phyloP scores from a whole-genome alignment of 2,329 filamentous ascomycete genomes.

The Trematosphaeria pertusa region DNA sequence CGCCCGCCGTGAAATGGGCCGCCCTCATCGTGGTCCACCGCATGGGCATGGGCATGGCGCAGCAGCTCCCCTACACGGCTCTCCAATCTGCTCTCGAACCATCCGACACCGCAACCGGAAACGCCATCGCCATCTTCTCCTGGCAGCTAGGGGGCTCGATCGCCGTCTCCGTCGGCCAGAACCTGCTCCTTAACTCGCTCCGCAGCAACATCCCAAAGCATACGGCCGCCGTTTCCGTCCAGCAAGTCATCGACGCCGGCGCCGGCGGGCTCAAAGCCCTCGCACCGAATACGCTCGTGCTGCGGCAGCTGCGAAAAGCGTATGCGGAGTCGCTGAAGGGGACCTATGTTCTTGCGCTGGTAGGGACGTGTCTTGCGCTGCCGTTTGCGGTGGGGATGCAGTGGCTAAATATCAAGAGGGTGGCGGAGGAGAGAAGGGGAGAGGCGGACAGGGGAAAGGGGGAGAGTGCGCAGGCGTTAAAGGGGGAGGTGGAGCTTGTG shows the following conservation, averaged over 20 bases:
- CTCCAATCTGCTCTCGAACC: conserved; percentile 10
- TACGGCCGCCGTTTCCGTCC: background rate
- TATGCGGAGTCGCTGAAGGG: conserved; percentile 7
- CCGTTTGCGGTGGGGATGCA: conserved; percentile 12
- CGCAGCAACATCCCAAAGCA: background rate
- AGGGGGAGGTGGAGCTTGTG: background rate
- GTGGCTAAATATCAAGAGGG: conserved; percentile 12
- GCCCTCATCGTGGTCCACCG: conserved; percentile 6
- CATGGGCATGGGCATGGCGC: conserved; percentile 8
- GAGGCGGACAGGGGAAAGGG: background rate
- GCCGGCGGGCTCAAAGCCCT: conserved; percentile 2
- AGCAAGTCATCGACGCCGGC: conserved; percentile 5
- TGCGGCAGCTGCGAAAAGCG: conserved; percentile 3
- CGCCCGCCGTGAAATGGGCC: conserved; percentile 8
- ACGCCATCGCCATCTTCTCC: background rate
- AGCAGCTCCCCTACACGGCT: conserved; percentile 7
- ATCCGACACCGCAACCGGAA: background rate
- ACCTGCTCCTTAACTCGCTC: conserved; percentile 7
- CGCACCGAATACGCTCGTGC: background rate
- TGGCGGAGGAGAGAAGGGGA: conserved; percentile 1
- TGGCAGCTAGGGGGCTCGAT: conserved; percentile 5
- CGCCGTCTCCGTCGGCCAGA: conserved; percentile 9
- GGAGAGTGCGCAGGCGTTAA: background rate
- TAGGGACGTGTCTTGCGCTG: conserved; percentile 2
- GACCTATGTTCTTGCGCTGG: conserved; percentile 3